These are phyloP conservation scores for Metarhizium rileyi DNA, from an alignment of 2,329 filamentous ascomycete species.

Conservation along the genomic window DNA sequence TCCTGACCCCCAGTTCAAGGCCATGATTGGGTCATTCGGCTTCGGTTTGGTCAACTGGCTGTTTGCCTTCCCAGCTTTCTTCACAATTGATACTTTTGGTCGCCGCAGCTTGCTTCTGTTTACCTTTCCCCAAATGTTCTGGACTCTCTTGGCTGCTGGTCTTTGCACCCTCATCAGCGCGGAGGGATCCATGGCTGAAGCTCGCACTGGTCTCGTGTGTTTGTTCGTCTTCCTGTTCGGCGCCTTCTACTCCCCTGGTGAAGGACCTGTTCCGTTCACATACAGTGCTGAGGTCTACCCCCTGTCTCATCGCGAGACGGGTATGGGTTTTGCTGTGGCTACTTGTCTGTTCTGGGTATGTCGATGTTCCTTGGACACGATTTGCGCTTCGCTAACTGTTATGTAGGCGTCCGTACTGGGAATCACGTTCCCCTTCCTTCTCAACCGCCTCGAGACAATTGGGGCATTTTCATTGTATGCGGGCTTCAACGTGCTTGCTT, in stretches of 20 bases:
- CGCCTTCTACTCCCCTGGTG: slow-evolving; percentile 55
- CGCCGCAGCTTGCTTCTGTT: slow-evolving; percentile 52
- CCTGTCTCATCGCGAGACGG: slow-evolving; percentile 52
- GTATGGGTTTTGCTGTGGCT: slow-evolving; percentile 54
- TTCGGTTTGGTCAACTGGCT: slow-evolving; percentile 51
- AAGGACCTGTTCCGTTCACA: slow-evolving; percentile 53
- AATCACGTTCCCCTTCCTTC: slow-evolving; percentile 41
- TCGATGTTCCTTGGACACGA: not conserved
- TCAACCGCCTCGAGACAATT: slow-evolving; percentile 22
- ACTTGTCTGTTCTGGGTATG: slow-evolving; percentile 44
- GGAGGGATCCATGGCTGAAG: slow-evolving; percentile 20
- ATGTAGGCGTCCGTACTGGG: slow-evolving; percentile 34
- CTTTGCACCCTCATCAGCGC: slow-evolving; percentile 26
- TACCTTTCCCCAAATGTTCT: slow-evolving; percentile 57
- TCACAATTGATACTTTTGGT: slow-evolving; percentile 58
- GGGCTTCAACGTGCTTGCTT: slow-evolving; percentile 43
- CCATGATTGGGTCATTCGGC: slow-evolving; percentile 38
- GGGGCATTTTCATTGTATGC: slow-evolving; percentile 42
- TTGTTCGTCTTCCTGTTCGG: slow-evolving; percentile 57
- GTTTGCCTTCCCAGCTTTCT: slow-evolving; percentile 57
- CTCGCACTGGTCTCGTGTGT: slow-evolving; percentile 44
- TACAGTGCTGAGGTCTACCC: slow-evolving; percentile 57
- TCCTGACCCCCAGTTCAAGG: slow-evolving; percentile 28
- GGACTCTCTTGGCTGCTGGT: slow-evolving; percentile 40
- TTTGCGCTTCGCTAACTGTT: not conserved